A percentile compares a stretch with the other conserved stretches of the same genome.
These are phyloP conservation scores for grape (Vitis vinifera) DNA, from an alignment of 164 flowering plant species.

Conservation along the genomic window DNA sequence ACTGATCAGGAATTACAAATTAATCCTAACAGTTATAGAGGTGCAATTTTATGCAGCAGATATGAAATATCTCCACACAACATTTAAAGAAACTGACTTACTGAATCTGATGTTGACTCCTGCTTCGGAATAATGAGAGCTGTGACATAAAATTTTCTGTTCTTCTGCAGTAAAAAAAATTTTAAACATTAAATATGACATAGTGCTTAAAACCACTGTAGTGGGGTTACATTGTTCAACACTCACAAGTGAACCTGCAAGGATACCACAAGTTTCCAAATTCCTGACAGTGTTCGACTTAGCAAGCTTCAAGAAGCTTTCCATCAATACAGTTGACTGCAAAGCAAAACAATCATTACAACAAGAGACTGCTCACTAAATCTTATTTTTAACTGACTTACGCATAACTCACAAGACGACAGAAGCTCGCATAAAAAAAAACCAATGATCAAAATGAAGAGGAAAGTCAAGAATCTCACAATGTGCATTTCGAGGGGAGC, in stretches of 20 bases:
- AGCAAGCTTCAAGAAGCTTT: slow-evolving; percentile 84
- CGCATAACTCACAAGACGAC: not conserved
- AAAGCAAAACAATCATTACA: slow-evolving; percentile 7
- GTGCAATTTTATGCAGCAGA: not conserved
- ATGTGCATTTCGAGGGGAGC: slow-evolving; percentile 78
- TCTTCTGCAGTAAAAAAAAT: slow-evolving; percentile 51
- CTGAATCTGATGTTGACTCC: slow-evolving; percentile 90
- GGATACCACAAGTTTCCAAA: slow-evolving; percentile 95
- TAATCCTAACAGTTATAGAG: not conserved
- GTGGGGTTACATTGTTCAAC: not conserved
- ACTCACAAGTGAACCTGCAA: slow-evolving; percentile 95
- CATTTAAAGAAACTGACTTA: slow-evolving; percentile 28
- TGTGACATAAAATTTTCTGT: slow-evolving; percentile 75
- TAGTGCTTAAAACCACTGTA: not conserved
- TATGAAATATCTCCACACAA: not conserved
- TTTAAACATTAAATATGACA: slow-evolving; percentile 3
- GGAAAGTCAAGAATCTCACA: slow-evolving; percentile 47
- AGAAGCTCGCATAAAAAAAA: not conserved
- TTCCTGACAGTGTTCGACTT: slow-evolving; percentile 80
- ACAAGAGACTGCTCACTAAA: not conserved
- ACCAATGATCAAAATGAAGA: not conserved
- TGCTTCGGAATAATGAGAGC: slow-evolving; percentile 96
- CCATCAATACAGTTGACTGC: slow-evolving; percentile 90
- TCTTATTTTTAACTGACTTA: not conserved
- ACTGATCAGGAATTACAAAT: slow-evolving; percentile 41